Percentiles rank a stretch among this genome's conserved stretches.
Conservation (phyloP, 2,329 filamentous ascomycete genomes). For the Ophiocordyceps sinensis region DNA sequence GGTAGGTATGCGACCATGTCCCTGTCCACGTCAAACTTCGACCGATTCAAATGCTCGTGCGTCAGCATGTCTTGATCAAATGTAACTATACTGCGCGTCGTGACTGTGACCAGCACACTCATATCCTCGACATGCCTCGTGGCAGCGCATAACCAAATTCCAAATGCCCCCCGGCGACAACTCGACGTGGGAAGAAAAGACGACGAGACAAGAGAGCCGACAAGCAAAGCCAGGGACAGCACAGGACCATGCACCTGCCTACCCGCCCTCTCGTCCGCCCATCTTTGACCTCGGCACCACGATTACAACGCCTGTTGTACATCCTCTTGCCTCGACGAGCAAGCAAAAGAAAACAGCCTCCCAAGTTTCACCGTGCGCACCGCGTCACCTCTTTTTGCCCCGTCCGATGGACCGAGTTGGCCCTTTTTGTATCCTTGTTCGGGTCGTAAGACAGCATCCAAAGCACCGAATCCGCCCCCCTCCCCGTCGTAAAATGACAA, state of each 20-base stretch:
- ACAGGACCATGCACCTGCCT: no score
- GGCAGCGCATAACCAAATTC: constrained; percentile 1
- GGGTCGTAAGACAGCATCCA: constrained; percentile 16
- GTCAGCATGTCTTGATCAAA: constrained; percentile 1
- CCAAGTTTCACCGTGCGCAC: constrained; percentile 13
- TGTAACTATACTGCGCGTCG: constrained; percentile 8
- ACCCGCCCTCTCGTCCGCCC: no score
- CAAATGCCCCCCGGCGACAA: background rate
- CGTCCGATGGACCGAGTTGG: constrained; percentile 4
- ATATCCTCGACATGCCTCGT: constrained; percentile 11
- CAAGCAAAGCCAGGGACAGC: no score
- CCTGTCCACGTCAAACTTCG: no score
- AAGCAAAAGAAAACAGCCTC: background rate
- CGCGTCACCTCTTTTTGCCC: constrained; percentile 5
- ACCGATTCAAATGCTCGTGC: background rate
- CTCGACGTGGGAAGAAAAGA: background rate
- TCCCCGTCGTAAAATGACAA: constrained; percentile 11
- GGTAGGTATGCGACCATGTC: no score
- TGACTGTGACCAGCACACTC: constrained; percentile 18
- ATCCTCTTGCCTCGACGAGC: background rate
- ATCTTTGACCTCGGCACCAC: no score
- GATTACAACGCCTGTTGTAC: no score
- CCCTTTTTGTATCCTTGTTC: constrained; percentile 6
- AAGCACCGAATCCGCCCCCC: constrained; percentile 8
- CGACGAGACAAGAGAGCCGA: constrained; percentile 4